These are phyloP conservation scores for Bocquillonia castaneifolia DNA, from an alignment of 441 rosid genomes.

Conservation along the genomic window DNA sequence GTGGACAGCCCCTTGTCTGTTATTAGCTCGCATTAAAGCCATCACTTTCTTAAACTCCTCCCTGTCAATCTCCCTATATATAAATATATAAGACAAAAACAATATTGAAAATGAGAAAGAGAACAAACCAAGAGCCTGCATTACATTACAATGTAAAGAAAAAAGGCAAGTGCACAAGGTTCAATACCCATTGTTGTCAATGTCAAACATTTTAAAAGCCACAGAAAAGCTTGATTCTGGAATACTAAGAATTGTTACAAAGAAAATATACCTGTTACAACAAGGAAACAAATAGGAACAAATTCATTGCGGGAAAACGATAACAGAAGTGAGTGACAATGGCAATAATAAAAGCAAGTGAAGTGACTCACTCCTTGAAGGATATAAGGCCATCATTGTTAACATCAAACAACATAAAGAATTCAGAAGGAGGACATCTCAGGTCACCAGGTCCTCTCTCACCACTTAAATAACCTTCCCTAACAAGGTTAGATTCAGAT, in stretches of 20 bases:
- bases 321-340: neutral
- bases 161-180: constrained; percentile 14
- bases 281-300: constrained; percentile 7
- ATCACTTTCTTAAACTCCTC: constrained; percentile 86
- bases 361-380: constrained; percentile 75
- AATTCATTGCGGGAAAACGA: neutral
- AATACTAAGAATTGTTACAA: constrained; percentile 75
- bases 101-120: neutral
- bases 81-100: neutral
- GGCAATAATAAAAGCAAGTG: neutral
- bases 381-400: constrained; percentile 78
- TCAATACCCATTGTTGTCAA: constrained; percentile 57
- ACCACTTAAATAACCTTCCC: constrained; percentile 84
- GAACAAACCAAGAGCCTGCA: neutral
- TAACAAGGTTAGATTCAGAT: constrained; percentile 72
- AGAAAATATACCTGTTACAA: constrained; percentile 81
- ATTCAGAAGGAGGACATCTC: constrained; percentile 60
- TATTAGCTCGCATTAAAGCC: constrained; percentile 76
- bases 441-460: constrained; percentile 85
- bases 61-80: constrained; percentile 66
- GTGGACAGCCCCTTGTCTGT: constrained; percentile 69
- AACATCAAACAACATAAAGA: constrained; percentile 87
- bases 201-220: constrained; percentile 89
- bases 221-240: constrained; percentile 81
- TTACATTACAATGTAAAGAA: neutral